phyloP scores from a whole-genome alignment of 768 basidiomycete genomes.

The Termitomyces sp. region DNA sequence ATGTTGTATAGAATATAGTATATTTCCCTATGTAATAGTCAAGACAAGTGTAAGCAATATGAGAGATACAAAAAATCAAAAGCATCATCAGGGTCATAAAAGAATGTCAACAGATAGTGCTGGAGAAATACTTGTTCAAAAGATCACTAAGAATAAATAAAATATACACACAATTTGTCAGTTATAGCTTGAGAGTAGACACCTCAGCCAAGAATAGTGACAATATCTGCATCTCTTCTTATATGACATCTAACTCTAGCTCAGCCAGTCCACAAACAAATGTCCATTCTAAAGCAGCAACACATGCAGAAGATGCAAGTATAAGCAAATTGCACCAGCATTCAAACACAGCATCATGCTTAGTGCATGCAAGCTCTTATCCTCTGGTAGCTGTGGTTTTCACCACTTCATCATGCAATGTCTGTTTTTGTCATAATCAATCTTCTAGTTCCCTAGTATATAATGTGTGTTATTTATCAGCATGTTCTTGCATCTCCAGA shows the following conservation, averaged over 20 bases:
- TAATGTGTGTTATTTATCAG: conserved; percentile 43
- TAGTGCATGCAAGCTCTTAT: conserved; percentile 31
- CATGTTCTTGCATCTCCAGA: conserved; percentile 43
- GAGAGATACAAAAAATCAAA: conserved; percentile 6
- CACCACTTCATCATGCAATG: conserved; percentile 39
- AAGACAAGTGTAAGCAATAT: not conserved
- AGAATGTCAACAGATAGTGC: not conserved
- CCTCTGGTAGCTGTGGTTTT: conserved; percentile 39
- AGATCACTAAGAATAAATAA: not conserved
- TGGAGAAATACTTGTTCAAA: not conserved
- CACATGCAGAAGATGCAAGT: conserved; percentile 35
- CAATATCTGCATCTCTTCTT: conserved; percentile 49
- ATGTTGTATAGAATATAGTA: conserved; percentile 16
- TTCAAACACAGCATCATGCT: conserved; percentile 30
- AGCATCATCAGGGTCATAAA: not conserved
- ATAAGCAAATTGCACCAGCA: conserved; percentile 36
- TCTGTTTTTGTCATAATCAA: conserved; percentile 42
- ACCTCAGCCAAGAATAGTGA: conserved; percentile 52
- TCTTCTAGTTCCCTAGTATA: conserved; percentile 55
- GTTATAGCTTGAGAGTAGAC: conserved; percentile 8
- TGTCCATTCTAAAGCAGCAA: conserved; percentile 48
- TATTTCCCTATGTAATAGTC: conserved; percentile 12
- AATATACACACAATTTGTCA: not conserved
- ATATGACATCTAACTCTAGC: conserved; percentile 52
- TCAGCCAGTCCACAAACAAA: conserved; percentile 49